Evolutionary conservation across 164 flowering plant species (phyloP), one percentile per base, ranked within the genome.

Genomic region (Santalum album): DNA sequence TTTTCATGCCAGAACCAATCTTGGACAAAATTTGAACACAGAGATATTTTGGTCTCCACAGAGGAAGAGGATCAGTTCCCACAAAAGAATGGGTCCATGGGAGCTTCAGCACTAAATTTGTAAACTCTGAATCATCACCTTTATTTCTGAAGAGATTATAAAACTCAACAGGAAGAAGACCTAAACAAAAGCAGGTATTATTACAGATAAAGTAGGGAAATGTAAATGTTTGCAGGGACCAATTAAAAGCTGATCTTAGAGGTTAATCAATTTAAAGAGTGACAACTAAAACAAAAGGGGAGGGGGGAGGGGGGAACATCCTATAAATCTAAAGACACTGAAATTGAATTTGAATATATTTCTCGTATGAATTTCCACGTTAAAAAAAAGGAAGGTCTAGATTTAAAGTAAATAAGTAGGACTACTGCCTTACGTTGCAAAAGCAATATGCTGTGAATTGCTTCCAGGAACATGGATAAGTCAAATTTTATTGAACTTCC

Each of bases 381-480:
- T n/a, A n/a, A 18, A 42, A 35, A 5, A 32, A 18, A 32, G 43
- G 19, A 45, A 29, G 42, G 34, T n/a, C n/a, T n/a, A 42, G n/a
- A 42, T 16, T 4, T 40, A 12, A 55, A 12, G 47, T 4, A 43
- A 12, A 43, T 9, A 29, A 29, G 34, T 9, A n/a, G n/a, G 52
- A 36, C 7, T 16, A 34, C 50, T 23, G 27, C 23, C 88, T 74
- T 78, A 90, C 99, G 64, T 70, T 71, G 80, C 61, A 69, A 57
- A 65, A 82, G 75, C 57, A 87, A 58, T 42, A 84, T 54, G 67
- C 70, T 66, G 69, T 79, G 81, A 59, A 90, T 68, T 63, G 86
- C 99, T 72, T 87, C 83, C 71, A 94, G 65, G 67, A 73, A 94
- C 55, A 78, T 68, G 51, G 86, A 69, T 36, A 87, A 57, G 64